Evolutionary conservation across 768 basidiomycete species (phyloP), one percentile per base, ranked within the genome.

Genomic region (Xerocomellus amylosporus): DNA sequence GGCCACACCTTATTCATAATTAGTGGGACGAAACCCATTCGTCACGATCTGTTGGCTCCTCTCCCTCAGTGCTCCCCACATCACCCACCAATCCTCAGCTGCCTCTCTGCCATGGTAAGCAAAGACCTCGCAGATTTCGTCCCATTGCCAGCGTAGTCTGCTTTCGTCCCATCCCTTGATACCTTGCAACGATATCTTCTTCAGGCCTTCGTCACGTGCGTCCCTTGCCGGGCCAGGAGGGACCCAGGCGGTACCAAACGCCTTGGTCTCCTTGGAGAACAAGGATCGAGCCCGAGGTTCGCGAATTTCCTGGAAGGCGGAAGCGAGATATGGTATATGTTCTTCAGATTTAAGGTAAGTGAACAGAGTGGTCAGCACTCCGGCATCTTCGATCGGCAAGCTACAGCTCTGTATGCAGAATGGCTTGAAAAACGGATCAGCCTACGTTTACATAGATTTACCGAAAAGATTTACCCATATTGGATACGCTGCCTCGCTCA

Each of bases 11-110:
- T 8, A 24, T 4, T 24, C 24, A 9, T 1, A 28, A 8, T 26
- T 5, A 26, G 26, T 26, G 26, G 26, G 2, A 53, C 36, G 50
- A 51, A 54, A 28, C 20, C 28, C 37, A 20, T 48, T 59, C 13
- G 20, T 17, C 24, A 24, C 24, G 5, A 8, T 37, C n/a, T 53
- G 46, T 30, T 67, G 55, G 50, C 75, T 74, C 47, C 75, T 63
- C 62, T 81, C 74, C 43, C 74, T 73, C 60, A 82, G 64, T 6
- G 70, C 56, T 8, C 82, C 82, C 82, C 82, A 84, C 51, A 78
- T 78, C 12, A 79, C 77, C 83, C 83, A 87, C 83, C 83, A 86
- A 63, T 83, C 82, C 54, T 84, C 83, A 19, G 80, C 85, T 41
- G 76, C 75, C 56, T 87, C 84, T 41, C 71, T 73, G 5, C 81